Conservation (phyloP, 169 alveolate genomes). For the Cryptosporidium sp. region DNA sequence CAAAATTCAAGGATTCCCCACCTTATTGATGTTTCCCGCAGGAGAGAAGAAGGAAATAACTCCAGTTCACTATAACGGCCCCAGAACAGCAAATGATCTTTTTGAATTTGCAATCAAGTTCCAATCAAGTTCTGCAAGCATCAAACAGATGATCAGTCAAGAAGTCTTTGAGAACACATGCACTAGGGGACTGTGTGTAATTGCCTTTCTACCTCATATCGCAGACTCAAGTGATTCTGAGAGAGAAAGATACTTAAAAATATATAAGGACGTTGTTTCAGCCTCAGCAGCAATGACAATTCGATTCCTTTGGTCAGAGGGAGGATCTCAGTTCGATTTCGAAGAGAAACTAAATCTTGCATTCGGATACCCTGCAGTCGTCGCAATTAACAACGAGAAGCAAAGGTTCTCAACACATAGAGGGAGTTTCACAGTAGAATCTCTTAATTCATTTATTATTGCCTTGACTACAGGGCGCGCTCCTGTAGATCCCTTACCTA, state of each 20-base stretch:
- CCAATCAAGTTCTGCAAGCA: conserved; percentile 83
- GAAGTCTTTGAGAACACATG: conserved; percentile 83
- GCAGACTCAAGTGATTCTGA: conserved; percentile 87
- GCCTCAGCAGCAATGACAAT: conserved; percentile 86
- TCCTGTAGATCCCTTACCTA: conserved; percentile 59
- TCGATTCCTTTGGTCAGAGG: conserved; percentile 90
- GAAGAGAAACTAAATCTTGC: conserved; percentile 87
- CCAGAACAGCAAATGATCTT: conserved; percentile 87
- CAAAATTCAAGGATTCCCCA: conserved; percentile 94
- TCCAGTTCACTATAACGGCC: conserved; percentile 87
- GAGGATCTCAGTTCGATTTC: conserved; percentile 90
- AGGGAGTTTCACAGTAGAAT: conserved; percentile 73
- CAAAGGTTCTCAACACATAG: conserved; percentile 74
- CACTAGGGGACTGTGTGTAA: conserved; percentile 85
- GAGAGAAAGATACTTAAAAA: conserved; percentile 85
- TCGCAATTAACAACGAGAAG: conserved; percentile 86
- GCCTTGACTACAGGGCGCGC: conserved; percentile 64
- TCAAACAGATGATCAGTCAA: conserved; percentile 77
- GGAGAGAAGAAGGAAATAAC: conserved; percentile 88
- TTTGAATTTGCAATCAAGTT: conserved; percentile 85
- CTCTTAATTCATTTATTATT: conserved; percentile 56
- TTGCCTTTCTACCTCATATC: conserved; percentile 91
- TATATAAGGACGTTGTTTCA: conserved; percentile 83
- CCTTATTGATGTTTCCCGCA: conserved; percentile 92
- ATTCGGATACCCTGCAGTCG: conserved; percentile 92